Evolutionary conservation across 1,139 yeast species (phyloP), one percentile per base, ranked within the genome.

Genomic region (Saccharomyces hybrid): DNA sequence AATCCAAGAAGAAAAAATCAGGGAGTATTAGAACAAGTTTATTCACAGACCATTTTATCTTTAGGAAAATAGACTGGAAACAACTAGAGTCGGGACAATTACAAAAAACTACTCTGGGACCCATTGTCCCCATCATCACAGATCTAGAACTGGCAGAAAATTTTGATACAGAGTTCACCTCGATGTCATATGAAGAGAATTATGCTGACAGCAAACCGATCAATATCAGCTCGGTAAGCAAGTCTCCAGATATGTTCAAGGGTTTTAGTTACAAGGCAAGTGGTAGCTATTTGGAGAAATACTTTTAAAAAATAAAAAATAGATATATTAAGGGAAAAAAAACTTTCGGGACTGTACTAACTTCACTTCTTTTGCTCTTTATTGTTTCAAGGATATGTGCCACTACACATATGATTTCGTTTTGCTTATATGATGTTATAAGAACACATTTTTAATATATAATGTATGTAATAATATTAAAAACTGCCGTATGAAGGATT

Each of bases 91-190:
- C 64, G 8, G 81, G 86, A 41, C 70, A 70, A 41, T 70, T 73
- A 53, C 75, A 76, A 51, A 63, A 61, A 16, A 70, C 69, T 2
- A 67, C 79, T 47, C 69, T 72, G 52, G 97, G 98, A 1, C 98
- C 99, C 0, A 89, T 93, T 50, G 76, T 83, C 32, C 98, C 98
- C 0, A 73, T 86, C 11, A 86, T 91, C 51, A 88, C 97, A 0
- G 88, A 90, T 64, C 91, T 95, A 13, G 82, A 79, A 34, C 73
- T 88, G 60, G 99, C 99, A 0, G 98, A 93, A 69, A 93, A 93
- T 68, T 93, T 93, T 68, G 95, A 93, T 63, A 72, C 78, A 23
- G 96, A 89, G 62, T 93, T 91, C 71, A 91, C 98, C 0, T 83
- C 80, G n/a, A 82, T 90, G 88, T 68, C 72, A 25, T 63, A 68